A percentile compares a stretch with the other conserved stretches of the same genome.
These are phyloP conservation scores for Emericellopsis atlantica DNA, from an alignment of 2,329 filamentous ascomycete species.

Conservation along the genomic window DNA sequence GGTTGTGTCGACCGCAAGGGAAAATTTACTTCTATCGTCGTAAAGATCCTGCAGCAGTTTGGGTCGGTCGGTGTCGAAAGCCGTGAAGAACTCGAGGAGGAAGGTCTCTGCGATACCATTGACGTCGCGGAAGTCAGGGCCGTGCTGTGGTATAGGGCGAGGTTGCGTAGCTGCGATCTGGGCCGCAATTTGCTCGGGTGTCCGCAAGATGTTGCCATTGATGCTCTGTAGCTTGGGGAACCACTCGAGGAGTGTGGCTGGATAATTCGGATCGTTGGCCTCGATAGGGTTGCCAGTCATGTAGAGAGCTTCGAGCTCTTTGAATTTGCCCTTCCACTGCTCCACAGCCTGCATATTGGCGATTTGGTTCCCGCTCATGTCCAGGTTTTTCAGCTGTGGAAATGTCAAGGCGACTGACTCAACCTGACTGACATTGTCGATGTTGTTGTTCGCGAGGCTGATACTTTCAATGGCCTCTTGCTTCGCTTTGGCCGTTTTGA, in stretches of 20 bases:
- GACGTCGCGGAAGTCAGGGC: slow-evolving; percentile 62
- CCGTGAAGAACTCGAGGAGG: slow-evolving; percentile 57
- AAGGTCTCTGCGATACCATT: slow-evolving; percentile 65
- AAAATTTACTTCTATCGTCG: slow-evolving; percentile 64
- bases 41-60: slow-evolving; percentile 56
- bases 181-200: slow-evolving; percentile 54
- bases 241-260: slow-evolving; percentile 61
- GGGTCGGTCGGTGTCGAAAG: slow-evolving; percentile 61
- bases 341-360: slow-evolving; percentile 53
- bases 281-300: slow-evolving; percentile 67
- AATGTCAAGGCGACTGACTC: slow-evolving; percentile 67
- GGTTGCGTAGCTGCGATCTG: slow-evolving; percentile 34
- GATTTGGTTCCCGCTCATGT: slow-evolving; percentile 76
- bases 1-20: slow-evolving; percentile 56
- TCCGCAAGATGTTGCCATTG: slow-evolving; percentile 63
- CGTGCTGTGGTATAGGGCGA: slow-evolving; percentile 47
- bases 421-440: slow-evolving; percentile 60
- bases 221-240: slow-evolving; percentile 71
- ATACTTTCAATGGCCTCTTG: slow-evolving; percentile 71
- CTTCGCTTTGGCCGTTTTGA: slow-evolving; percentile 60
- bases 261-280: slow-evolving; percentile 43
- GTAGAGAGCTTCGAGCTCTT: slow-evolving; percentile 67
- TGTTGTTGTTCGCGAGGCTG: slow-evolving; percentile 67
- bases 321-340: slow-evolving; percentile 70
- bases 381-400: slow-evolving; percentile 76